Evolutionary conservation across 768 basidiomycete genomes (phyloP).

Genomic region (Podaxis sp.): DNA sequence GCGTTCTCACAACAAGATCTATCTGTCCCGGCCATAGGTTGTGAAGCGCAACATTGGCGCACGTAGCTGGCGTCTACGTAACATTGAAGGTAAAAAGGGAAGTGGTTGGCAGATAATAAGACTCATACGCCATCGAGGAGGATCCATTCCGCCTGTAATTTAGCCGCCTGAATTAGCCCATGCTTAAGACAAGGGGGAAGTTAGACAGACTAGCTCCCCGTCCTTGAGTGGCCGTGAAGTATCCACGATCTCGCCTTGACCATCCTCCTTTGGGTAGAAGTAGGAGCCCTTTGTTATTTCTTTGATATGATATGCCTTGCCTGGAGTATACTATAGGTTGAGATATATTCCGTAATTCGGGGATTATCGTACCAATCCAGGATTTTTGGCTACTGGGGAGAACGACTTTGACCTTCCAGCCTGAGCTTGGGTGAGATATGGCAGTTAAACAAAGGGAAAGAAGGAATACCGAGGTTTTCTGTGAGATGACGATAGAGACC

Average conservation of each 20-base stretch:
- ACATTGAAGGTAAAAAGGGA: constrained; percentile 6
- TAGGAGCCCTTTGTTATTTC: constrained; percentile 69
- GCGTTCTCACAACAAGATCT: constrained; percentile 73
- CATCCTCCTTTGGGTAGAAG: constrained; percentile 75
- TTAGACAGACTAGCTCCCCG: constrained; percentile 57
- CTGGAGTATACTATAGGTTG: constrained; percentile 31
- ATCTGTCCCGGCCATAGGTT: constrained; percentile 84
- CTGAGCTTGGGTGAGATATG: constrained; percentile 43
- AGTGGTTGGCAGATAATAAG: background rate
- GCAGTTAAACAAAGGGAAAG: constrained; percentile 27
- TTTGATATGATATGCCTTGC: constrained; percentile 79
- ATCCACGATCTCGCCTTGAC: constrained; percentile 64
- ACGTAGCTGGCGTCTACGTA: constrained; percentile 82
- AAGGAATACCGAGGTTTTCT: constrained; percentile 49
- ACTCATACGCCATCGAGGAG: constrained; percentile 75
- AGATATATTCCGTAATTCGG: background rate
- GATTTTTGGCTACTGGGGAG: constrained; percentile 81
- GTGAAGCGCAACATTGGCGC: constrained; percentile 86
- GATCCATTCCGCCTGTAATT: constrained; percentile 75
- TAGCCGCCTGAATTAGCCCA: background rate
- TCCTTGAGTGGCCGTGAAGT: constrained; percentile 65
- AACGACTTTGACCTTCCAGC: constrained; percentile 80
- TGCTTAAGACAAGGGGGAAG: background rate
- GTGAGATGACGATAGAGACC: constrained; percentile 66
- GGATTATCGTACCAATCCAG: constrained; percentile 67